A percentile compares a stretch with the other conserved stretches of the same genome.
Conservation (phyloP, 1,284 basidiomycete genomes). For the Papiliotrema flavescens region DNA sequence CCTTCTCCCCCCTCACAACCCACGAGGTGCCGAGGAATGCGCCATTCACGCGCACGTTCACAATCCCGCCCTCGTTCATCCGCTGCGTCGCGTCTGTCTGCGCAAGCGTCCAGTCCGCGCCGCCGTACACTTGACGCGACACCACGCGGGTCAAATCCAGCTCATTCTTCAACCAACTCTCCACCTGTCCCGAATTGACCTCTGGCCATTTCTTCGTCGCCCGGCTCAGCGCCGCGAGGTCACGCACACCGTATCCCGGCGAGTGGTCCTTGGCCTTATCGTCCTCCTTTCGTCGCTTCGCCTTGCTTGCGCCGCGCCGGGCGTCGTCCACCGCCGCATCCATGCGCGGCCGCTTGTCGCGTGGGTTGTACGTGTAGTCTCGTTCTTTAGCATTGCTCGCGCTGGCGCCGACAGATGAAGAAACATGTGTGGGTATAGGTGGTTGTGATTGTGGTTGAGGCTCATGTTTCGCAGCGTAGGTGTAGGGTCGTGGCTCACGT, state of each 20-base stretch:
- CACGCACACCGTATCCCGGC: background rate
- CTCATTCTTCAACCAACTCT: conserved; percentile 11
- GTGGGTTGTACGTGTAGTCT: conserved; percentile 36
- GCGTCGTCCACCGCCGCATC: conserved; percentile 42
- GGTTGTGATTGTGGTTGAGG: background rate
- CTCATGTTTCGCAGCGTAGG: conserved; percentile 26
- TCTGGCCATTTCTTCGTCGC: conserved; percentile 29
- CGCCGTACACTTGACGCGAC: conserved; percentile 25
- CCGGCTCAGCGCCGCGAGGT: conserved; percentile 27
- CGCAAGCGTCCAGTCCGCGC: conserved; percentile 29
- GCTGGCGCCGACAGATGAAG: no score
- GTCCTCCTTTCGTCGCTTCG: conserved; percentile 38
- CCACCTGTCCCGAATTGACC: conserved; percentile 17
- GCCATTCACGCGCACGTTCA: conserved; percentile 33
- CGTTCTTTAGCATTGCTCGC: conserved; percentile 4
- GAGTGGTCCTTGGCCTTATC: conserved; percentile 14
- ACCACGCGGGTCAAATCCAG: conserved; percentile 19
- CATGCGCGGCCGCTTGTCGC: conserved; percentile 40
- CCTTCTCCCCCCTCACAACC: conserved; percentile 42
- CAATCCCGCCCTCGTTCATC: conserved; percentile 27
- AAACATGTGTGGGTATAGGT: no score
- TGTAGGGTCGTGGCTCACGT: conserved; percentile 36
- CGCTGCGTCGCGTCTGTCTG: conserved; percentile 8
- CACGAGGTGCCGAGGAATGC: conserved; percentile 36
- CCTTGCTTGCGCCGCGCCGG: conserved; percentile 16